These are phyloP conservation scores for Ogataea nitratoaversa DNA, from an alignment of 805 yeast species.

Conservation along the genomic window DNA sequence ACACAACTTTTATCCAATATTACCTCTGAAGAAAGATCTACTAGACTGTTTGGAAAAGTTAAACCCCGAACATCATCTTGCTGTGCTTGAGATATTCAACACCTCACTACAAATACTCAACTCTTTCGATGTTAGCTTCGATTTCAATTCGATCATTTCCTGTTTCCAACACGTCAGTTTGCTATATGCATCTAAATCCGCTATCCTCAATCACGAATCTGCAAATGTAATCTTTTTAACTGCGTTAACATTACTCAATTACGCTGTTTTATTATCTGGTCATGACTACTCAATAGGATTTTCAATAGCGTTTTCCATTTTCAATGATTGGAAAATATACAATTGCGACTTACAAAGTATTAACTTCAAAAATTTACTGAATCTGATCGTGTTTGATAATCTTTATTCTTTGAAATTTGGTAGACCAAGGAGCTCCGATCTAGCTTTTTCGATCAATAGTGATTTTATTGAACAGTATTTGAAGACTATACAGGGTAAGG, in stretches of 20 bases:
- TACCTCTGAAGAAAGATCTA: constrained; percentile 34
- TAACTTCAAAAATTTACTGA: constrained; percentile 36
- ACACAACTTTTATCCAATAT: constrained; percentile 43
- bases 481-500: constrained; percentile 9
- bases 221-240: constrained; percentile 33
- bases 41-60: constrained; percentile 22
- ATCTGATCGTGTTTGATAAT: constrained; percentile 47
- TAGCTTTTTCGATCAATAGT: constrained; percentile 17
- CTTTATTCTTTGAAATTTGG: constrained; percentile 52
- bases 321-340: constrained; percentile 54
- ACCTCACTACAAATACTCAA: constrained; percentile 37
- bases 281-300: constrained; percentile 56
- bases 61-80: constrained; percentile 27
- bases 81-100: constrained; percentile 38
- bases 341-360: constrained; percentile 24
- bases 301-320: constrained; percentile 47
- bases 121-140: constrained; percentile 21
- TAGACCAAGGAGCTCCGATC: constrained; percentile 24
- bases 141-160: constrained; percentile 31
- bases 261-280: constrained; percentile 55
- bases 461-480: constrained; percentile 16
- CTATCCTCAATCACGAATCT: constrained; percentile 24
- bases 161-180: constrained; percentile 33
- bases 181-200: constrained; percentile 34
- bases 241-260: constrained; percentile 45